Conservation (phyloP, 208 protist genomes). For the Zelonia costaricensis region DNA sequence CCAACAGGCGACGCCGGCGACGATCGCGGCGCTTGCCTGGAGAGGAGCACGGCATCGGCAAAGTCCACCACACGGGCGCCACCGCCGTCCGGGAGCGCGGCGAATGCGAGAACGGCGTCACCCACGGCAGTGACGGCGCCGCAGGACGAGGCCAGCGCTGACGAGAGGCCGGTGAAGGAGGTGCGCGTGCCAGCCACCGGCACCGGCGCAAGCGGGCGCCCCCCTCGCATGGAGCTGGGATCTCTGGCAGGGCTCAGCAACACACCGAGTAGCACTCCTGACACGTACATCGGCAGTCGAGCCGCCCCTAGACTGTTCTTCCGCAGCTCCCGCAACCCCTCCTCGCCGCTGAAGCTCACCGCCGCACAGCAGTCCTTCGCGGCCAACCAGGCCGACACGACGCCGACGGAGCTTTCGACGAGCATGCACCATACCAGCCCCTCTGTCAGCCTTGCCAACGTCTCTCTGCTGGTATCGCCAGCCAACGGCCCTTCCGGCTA, state of each 20-base stretch:
- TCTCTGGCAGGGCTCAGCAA: background rate
- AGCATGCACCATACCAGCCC: background rate
- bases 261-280: background rate
- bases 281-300: background rate
- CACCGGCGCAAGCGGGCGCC: background rate
- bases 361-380: background rate
- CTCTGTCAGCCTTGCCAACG: background rate
- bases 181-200: background rate
- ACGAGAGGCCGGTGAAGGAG: too few species aligned
- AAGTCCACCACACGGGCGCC: too few species aligned
- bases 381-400: background rate
- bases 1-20: too few species aligned
- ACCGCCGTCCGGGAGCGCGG: too few species aligned
- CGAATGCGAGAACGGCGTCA: too few species aligned
- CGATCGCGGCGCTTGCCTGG: too few species aligned
- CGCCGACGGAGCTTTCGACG: background rate
- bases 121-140: too few species aligned
- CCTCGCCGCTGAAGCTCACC: conserved; percentile 21
- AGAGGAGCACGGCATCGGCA: too few species aligned
- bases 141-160: too few species aligned
- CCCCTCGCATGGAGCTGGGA: background rate
- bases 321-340: conserved; percentile 15
- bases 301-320: conserved; percentile 27
- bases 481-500: background rate
- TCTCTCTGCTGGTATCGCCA: background rate